Evolutionary conservation across 2,329 filamentous ascomycete genomes (phyloP).

Genomic region (Parascedosporium putredinis): DNA sequence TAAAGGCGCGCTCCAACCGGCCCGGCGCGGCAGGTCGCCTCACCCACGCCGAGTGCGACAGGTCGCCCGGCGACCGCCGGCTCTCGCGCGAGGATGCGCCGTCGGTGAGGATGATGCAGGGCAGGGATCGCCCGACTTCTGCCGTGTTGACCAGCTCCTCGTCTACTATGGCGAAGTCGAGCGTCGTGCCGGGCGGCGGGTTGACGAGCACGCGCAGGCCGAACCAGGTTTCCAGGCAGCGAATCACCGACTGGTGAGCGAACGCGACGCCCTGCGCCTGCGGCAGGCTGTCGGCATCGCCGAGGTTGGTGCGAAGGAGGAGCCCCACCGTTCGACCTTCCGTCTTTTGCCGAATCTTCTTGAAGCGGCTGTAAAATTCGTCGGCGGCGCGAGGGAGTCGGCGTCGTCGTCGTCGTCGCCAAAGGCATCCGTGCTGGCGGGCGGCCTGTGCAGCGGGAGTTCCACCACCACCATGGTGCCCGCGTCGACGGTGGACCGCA

Average conservation of each 20-base stretch:
- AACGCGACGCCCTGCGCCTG: not conserved
- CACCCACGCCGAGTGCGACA: not conserved
- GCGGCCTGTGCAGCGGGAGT: not conserved
- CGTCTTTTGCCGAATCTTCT: not conserved
- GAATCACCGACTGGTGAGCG: not conserved
- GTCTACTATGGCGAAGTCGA: not conserved
- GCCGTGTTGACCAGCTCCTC: not conserved
- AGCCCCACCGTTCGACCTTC: not conserved
- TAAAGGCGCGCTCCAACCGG: not conserved
- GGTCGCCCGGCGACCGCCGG: not conserved
- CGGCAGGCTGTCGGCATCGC: not conserved
- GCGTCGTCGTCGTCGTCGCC: not conserved
- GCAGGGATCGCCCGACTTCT: not conserved
- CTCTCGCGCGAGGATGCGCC: not conserved
- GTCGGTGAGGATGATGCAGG: not conserved
- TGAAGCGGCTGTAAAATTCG: not conserved
- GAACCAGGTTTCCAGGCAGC: not conserved
- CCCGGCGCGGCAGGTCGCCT: not conserved
- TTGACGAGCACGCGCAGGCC: not conserved
- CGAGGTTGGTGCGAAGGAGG: not conserved
- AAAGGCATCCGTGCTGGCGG: not conserved
- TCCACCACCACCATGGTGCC: not conserved
- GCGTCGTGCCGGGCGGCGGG: not conserved
- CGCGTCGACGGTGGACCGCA: not conserved
- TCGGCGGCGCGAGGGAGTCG: not conserved